Evolutionary conservation across 257 asterid genomes (phyloP), one percentile per base, ranked within the genome.

Genomic region (Anisodus tanguticus): DNA sequence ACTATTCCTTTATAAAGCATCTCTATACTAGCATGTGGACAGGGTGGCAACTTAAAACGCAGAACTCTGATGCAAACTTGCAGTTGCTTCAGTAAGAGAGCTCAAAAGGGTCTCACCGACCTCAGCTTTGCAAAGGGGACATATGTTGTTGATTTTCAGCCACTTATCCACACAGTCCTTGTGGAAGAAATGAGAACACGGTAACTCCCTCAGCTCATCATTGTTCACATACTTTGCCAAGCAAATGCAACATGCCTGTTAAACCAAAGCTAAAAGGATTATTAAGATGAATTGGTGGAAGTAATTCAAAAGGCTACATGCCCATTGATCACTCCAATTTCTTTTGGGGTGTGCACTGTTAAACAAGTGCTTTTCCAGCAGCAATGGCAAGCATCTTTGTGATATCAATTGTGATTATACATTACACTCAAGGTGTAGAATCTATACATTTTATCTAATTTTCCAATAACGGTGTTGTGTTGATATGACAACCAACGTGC

Each of bases 81-180:
- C 91, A 7, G 96, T 93, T 78, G 95, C 89, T 87, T 94, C 94
- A 6, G 94, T 84, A 58, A 88, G 76, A n/a, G 97, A 90, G 83
- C 89, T 88, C 89, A 88, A 62, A 79, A 90, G 68, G 59, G 94
- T 92, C 85, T 93, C 95, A 19, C 98, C 98, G 68, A 93, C 98
- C 84, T 94, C 98, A 4, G 95, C 93, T 88, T 96, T 96, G 93
- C 99, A 96, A 59, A 96, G 97, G 17, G 99, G 98, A 85, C 99
- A 96, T 1, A 95, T 68, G 8, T 98, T 97, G 49, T 94, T 96
- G 89, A 96, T 91, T 84, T 92, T 92, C 84, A 96, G 92, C 99
- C 99, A 96, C 87, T 96, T 94, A 83, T 94, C 99, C 6, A 96
- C 97, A 35, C 99, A 96, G 57, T 94, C 98, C 88, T 92, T 94